These are phyloP conservation scores for Sphaerulina musiva DNA, from an alignment of 2,329 filamentous ascomycete species.

Conservation along the genomic window DNA sequence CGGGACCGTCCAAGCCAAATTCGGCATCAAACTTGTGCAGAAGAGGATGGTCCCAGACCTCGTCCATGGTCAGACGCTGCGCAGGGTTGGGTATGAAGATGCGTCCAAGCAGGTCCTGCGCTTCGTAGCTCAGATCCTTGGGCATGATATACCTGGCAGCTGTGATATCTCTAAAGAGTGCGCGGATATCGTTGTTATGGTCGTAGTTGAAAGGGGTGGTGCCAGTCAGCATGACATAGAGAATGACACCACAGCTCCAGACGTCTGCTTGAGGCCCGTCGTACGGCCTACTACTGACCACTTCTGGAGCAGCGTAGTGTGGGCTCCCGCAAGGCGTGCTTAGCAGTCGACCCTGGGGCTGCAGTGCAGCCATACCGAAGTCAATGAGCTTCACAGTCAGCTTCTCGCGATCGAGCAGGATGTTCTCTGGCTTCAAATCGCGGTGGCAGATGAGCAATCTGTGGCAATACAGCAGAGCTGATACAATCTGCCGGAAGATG, in stretches of 20 bases:
- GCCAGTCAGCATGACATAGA: conserved; percentile 81
- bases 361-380: conserved; percentile 94
- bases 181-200: conserved; percentile 57
- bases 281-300: conserved; percentile 71
- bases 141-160: conserved; percentile 46
- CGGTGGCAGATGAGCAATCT: conserved; percentile 92
- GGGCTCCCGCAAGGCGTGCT: conserved; percentile 92
- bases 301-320: conserved; percentile 91
- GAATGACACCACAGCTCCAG: conserved; percentile 87
- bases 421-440: conserved; percentile 95
- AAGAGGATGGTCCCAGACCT: conserved; percentile 84
- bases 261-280: conserved; percentile 82
- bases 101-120: conserved; percentile 67
- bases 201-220: conserved; percentile 67
- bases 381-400: conserved; percentile 88
- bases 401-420: conserved; percentile 65
- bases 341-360: conserved; percentile 70
- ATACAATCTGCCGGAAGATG: conserved; percentile 89
- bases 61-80: conserved; percentile 67
- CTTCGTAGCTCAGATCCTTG: conserved; percentile 54
- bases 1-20: conserved; percentile 59
- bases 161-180: conserved; percentile 56
- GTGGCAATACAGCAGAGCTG: conserved; percentile 86
- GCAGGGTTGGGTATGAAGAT: conserved; percentile 76
- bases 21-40: conserved; percentile 70